phyloP scores from a whole-genome alignment of 495 filamentous ascomycete species.

The Patellaria atrata region DNA sequence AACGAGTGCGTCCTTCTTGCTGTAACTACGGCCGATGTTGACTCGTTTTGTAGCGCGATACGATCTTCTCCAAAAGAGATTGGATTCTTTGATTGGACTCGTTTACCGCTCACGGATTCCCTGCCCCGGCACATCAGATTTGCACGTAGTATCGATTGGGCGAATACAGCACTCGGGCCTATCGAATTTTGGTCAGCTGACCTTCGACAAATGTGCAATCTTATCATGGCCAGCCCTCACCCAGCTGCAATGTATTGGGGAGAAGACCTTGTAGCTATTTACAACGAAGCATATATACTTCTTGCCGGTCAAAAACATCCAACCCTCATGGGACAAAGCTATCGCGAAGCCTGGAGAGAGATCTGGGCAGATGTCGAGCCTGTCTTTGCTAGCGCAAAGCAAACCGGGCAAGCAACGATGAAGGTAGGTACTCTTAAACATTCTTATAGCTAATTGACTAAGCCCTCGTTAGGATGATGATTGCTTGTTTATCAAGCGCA shows the following conservation, averaged over 20 bases:
- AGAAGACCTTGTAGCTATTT: constrained; percentile 46
- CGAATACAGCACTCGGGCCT: constrained; percentile 45
- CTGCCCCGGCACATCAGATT: constrained; percentile 51
- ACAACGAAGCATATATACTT: constrained; percentile 58
- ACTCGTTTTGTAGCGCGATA: constrained; percentile 18
- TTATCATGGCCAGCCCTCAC: constrained; percentile 60
- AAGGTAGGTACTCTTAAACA: constrained; percentile 26
- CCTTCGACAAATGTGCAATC: constrained; percentile 44
- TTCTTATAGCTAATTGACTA: background rate
- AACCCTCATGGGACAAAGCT: constrained; percentile 49
- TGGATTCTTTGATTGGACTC: constrained; percentile 54
- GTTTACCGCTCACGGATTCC: constrained; percentile 39
- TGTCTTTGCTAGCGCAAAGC: constrained; percentile 41
- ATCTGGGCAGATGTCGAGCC: constrained; percentile 50
- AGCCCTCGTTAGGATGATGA: constrained; percentile 39
- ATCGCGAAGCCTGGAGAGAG: constrained; percentile 48
- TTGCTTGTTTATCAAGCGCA: constrained; percentile 45
- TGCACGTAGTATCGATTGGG: constrained; percentile 51
- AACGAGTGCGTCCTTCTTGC: constrained; percentile 24
- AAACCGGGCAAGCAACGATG: constrained; percentile 53
- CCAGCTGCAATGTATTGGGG: constrained; percentile 65
- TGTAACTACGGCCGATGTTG: constrained; percentile 24
- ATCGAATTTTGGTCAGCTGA: constrained; percentile 50
- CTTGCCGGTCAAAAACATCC: constrained; percentile 59
- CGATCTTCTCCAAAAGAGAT: constrained; percentile 7